Evolutionary conservation across 768 basidiomycete species (phyloP).

Genomic region (Lenzites betulinus): DNA sequence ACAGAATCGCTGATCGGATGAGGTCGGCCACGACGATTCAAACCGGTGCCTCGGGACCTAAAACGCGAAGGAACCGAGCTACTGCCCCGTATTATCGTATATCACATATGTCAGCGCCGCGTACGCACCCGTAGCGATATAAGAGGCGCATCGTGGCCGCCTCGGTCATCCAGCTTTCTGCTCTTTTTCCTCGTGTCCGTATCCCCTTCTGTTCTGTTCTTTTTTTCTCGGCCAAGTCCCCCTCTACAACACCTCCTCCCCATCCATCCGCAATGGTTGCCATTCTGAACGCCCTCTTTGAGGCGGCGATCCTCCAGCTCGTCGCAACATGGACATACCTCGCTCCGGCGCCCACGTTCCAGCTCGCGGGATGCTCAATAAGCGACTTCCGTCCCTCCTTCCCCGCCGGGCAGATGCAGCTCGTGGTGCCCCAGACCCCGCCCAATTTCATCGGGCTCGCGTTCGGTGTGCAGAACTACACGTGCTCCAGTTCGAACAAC

Average conservation of each 20-base stretch:
- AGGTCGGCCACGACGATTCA: no score
- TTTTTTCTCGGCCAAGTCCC: background rate
- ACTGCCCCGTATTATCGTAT: no score
- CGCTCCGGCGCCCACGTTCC: background rate
- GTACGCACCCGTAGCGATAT: background rate
- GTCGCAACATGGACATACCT: background rate
- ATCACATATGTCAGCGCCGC: background rate
- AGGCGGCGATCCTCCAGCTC: conserved; percentile 12
- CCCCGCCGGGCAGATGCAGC: conserved; percentile 33
- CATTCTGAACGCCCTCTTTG: conserved; percentile 16
- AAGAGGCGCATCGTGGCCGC: background rate
- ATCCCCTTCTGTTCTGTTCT: background rate
- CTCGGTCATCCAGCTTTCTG: conserved; percentile 6
- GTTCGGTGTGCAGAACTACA: conserved; percentile 58
- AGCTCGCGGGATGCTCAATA: conserved; percentile 29
- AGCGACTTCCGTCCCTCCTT: conserved; percentile 28
- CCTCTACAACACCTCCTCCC: background rate
- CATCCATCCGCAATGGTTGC: conserved; percentile 20
- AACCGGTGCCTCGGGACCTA: no score
- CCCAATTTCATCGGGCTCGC: conserved; percentile 47
- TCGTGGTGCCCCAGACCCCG: conserved; percentile 39
- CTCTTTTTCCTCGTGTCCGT: conserved; percentile 1
- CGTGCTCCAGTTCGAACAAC: conserved; percentile 40
- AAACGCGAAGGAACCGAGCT: no score
- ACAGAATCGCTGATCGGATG: no score